Base-by-base conservation (phyloP, 164 flowering plant species). In the Dillenia turbinata region DNA sequence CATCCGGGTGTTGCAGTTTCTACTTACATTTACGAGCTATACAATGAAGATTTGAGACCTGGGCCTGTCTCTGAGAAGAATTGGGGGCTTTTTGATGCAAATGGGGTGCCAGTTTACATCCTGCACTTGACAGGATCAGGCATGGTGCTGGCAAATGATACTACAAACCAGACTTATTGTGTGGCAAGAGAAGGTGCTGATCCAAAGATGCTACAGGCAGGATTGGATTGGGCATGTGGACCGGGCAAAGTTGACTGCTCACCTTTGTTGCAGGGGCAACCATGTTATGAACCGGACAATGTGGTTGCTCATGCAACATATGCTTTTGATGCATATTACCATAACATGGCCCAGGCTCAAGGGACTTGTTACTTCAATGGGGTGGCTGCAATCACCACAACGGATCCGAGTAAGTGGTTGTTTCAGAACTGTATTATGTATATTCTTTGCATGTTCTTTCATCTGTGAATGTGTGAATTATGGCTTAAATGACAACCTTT, bases 161-260 rank as follows among this genome's bases (percentile, higher is more conserved):
- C 96, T 0, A 86, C 98, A n/a, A 85, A 87, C 63, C 86, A 86
- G 59, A 86, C 96, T 0, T 90, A 71, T 43, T 92, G 98, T 69
- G 75, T 79, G 15, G 87, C 91, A 0, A 85, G 66, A 73, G 83
- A 76, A 14, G 84, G 83, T 57, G 80, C 86, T 17, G 96, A 92
- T 61, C 57, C 49, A 6, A 92, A 90, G 81, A 75, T 88, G 93
- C 66, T 87, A 56, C 98, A 89, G 76, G 96, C 96, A 1, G 98
- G 86, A 0, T 60, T 87, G 48, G 96, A 89, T 71, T 92, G 98
- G 96, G 96, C 98, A 11, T 92, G 97, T 77, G 97, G 97, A 44
- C 90, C 92, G 9, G 97, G 96, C 45, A 87, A 84, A 69, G 97
- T 87, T 40, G 78, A 92, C 57, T 92, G 98, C 73, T 77, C 89